Evolutionary conservation across 73 alveolate genomes (phyloP), one percentile per base, ranked within the genome.

Genomic region (Tetrahymena borealis): DNA sequence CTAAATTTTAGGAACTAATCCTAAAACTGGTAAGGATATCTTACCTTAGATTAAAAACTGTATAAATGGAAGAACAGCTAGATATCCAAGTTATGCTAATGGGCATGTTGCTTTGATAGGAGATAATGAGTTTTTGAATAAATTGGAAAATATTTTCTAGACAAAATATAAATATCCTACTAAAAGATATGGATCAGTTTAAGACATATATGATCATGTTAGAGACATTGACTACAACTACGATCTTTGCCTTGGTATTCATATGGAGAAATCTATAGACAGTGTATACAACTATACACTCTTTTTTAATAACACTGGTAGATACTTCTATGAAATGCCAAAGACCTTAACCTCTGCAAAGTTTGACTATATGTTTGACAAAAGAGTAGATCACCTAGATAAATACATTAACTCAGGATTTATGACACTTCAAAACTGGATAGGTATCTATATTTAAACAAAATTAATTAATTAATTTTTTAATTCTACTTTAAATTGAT

Each of bases 391-490:
- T n/a, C 60, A 93, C 24, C 32, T 42, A 35, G 24, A 93, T 85
- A 16, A 38, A 39, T 93, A 93, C 78, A 79, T 42, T 43, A 20
- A 38, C 42, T 78, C 95, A 9, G 95, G 95, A 93, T 32, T 79
- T 24, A 33, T 93, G 39, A 93, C 95, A 1, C 78, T 93, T 13
- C 32, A 93, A 93, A 60, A 60, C 28, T 60, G 85, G 85, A 60
- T 60, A 13, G 85, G 85, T 60, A 60, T 41, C 18, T 2, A 40
- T 42, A 24, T 60, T 24, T 20, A 7, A 60, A 20, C 28, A 7
- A 3, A 18, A 60, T 24, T 60, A 10, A 1, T 12, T 42, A 42
- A 33, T 12, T 18, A 60, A n/a, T 24, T 60, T 24, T 24, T 42
- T 1, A 12, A 42, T 42, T 12, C 6, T 42, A 2, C 24, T 42